Evolutionary conservation across 257 asterid genomes (phyloP).

Genomic region (Oldenlandia corymbosa): DNA sequence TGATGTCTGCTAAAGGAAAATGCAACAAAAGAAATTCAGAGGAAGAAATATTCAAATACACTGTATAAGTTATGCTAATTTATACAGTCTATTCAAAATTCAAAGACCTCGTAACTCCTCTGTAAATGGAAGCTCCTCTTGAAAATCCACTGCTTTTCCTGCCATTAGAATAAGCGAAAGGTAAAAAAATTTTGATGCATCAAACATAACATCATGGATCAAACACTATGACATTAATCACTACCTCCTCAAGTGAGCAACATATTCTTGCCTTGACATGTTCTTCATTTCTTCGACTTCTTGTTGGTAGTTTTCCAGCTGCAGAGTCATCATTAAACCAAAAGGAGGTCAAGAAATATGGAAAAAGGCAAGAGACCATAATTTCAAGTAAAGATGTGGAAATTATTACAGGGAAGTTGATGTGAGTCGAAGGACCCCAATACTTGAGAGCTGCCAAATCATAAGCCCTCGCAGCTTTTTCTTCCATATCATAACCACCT

Average conservation of each 20-base stretch:
- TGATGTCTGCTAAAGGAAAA: slow-evolving; percentile 89
- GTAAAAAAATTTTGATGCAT: neutral
- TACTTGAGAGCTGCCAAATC: slow-evolving; percentile 95
- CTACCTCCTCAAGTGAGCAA: slow-evolving; percentile 91
- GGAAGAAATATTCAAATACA: neutral
- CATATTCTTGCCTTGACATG: slow-evolving; percentile 92
- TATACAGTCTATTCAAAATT: neutral
- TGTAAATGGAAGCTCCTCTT: slow-evolving; percentile 93
- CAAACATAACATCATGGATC: too few relatives aligned
- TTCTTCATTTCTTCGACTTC: slow-evolving; percentile 85
- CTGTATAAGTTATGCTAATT: neutral
- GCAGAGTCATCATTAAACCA: neutral
- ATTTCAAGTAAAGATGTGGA: neutral
- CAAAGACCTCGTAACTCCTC: slow-evolving; percentile 98
- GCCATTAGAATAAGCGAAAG: slow-evolving; percentile 1
- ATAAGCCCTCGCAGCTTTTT: slow-evolving; percentile 95
- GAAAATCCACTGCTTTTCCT: slow-evolving; percentile 99
- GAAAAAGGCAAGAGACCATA: neutral
- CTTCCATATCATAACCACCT: slow-evolving; percentile 99
- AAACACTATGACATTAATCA: too few relatives aligned
- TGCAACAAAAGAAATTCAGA: slow-evolving; percentile 21
- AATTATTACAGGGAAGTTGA: slow-evolving; percentile 67
- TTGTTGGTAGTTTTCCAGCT: slow-evolving; percentile 84
- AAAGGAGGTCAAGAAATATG: slow-evolving; percentile 2
- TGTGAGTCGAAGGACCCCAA: slow-evolving; percentile 96